phyloP scores from a whole-genome alignment of 306 rosid genomes.

The Rubus idaeus region DNA sequence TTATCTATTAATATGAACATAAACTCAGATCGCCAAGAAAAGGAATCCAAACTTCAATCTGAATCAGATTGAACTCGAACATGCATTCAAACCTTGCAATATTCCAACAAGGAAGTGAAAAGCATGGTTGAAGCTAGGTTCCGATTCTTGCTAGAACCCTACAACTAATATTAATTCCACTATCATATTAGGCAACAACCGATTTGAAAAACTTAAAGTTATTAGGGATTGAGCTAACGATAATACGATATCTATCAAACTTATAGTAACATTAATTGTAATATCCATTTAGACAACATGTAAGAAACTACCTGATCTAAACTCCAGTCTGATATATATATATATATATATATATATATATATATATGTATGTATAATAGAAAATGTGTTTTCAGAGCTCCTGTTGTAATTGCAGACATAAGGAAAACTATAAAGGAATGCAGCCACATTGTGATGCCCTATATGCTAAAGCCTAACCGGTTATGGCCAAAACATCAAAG shows the following conservation, averaged over 20 bases:
- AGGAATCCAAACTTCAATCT: background rate
- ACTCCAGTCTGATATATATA: too few relatives aligned
- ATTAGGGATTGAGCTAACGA: background rate
- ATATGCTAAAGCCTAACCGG: slow-evolving; percentile 44
- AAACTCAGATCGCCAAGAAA: background rate
- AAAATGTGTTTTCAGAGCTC: background rate
- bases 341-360: background rate
- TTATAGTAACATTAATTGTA: background rate
- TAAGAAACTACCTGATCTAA: too few relatives aligned
- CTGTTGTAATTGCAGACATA: slow-evolving; percentile 30
- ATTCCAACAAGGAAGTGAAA: background rate
- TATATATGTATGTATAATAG: background rate
- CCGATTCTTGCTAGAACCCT: background rate
- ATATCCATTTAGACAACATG: background rate
- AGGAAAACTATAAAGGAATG: slow-evolving; percentile 55
- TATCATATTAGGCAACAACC: background rate
- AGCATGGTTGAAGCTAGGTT: background rate
- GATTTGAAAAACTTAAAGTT: background rate
- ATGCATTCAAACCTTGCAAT: background rate
- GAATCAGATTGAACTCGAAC: background rate
- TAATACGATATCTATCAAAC: background rate
- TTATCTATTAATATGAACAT: background rate
- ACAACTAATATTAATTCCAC: background rate
- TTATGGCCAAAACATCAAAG: slow-evolving; percentile 60
- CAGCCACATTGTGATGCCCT: slow-evolving; percentile 61